Percentiles rank a stretch among this genome's conserved stretches.
Evolutionary conservation across 2,329 filamentous ascomycete genomes (phyloP).

Genomic region (Macroventuria anomochaeta): DNA sequence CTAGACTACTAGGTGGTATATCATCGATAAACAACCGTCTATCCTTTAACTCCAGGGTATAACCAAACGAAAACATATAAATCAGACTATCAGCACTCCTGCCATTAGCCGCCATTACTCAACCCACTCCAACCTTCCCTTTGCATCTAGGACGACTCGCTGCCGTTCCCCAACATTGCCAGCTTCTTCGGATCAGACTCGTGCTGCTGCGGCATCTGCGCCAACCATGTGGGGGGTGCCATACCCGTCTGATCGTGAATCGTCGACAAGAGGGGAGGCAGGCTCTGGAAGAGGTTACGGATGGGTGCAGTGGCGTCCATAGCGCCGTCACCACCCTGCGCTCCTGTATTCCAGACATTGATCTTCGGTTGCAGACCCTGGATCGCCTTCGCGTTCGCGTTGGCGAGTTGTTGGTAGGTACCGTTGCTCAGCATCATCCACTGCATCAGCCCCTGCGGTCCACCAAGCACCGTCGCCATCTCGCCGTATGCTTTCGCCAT

Average conservation of each 20-base stretch:
- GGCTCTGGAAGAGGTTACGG: conserved; percentile 81
- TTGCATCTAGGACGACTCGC: conserved; percentile 14
- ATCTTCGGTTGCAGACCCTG: conserved; percentile 85
- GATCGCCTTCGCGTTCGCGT: conserved; percentile 78
- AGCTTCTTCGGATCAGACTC: conserved; percentile 27
- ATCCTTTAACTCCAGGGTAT: conserved; percentile 1
- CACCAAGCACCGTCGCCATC: conserved; percentile 75
- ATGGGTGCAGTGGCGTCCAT: conserved; percentile 69
- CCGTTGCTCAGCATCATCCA: conserved; percentile 88
- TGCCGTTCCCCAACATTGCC: conserved; percentile 38
- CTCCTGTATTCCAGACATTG: conserved; percentile 84
- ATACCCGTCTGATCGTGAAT: conserved; percentile 92
- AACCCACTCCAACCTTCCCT: neutral
- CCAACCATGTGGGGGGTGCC: conserved; percentile 75
- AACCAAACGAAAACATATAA: neutral
- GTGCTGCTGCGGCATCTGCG: conserved; percentile 56
- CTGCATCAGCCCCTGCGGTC: conserved; percentile 77
- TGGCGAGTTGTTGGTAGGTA: conserved; percentile 77
- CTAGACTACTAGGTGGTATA: neutral
- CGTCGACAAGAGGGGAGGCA: conserved; percentile 82
- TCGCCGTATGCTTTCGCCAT: conserved; percentile 82
- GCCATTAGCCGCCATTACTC: neutral
- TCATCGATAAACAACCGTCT: neutral
- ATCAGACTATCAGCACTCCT: neutral
- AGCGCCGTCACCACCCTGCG: conserved; percentile 52